Percentiles rank a stretch among this genome's conserved stretches.
These are phyloP conservation scores for Magnolia changhungtana DNA, from an alignment of 164 flowering plant species.

Conservation along the genomic window DNA sequence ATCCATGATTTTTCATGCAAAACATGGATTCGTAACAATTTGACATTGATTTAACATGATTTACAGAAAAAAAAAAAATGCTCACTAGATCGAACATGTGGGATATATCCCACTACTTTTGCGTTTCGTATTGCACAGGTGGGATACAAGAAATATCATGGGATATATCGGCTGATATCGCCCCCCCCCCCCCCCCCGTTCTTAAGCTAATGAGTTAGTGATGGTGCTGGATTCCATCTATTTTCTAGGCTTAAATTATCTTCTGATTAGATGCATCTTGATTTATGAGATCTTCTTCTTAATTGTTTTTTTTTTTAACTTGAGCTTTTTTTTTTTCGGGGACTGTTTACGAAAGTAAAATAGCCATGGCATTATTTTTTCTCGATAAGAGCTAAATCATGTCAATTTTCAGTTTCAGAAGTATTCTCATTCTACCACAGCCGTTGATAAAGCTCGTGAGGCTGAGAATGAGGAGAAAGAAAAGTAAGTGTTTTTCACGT, in stretches of 20 bases:
- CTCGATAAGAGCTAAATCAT: background rate
- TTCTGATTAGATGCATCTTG: background rate
- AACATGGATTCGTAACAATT: no score
- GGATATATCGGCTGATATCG: no score
- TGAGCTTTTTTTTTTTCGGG: background rate
- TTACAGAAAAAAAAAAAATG: no score
- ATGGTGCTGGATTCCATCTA: no score
- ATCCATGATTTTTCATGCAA: no score
- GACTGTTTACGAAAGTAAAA: background rate
- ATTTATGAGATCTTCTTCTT: background rate
- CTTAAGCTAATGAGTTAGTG: no score
- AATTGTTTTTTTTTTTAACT: background rate
- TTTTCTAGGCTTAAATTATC: background rate
- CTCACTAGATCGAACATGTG: no score
- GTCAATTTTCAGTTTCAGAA: slow-evolving; percentile 20
- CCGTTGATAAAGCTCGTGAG: slow-evolving; percentile 22
- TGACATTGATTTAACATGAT: no score
- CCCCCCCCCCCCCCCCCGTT: no score
- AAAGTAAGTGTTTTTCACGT: slow-evolving; percentile 26
- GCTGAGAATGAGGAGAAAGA: slow-evolving; percentile 32
- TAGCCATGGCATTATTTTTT: background rate
- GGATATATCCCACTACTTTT: no score
- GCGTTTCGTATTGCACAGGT: no score
- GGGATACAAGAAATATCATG: no score
- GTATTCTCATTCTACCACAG: slow-evolving; percentile 32